Evolutionary conservation across 1,139 yeast species (phyloP).

Genomic region (Sugiyamaella japonica): DNA sequence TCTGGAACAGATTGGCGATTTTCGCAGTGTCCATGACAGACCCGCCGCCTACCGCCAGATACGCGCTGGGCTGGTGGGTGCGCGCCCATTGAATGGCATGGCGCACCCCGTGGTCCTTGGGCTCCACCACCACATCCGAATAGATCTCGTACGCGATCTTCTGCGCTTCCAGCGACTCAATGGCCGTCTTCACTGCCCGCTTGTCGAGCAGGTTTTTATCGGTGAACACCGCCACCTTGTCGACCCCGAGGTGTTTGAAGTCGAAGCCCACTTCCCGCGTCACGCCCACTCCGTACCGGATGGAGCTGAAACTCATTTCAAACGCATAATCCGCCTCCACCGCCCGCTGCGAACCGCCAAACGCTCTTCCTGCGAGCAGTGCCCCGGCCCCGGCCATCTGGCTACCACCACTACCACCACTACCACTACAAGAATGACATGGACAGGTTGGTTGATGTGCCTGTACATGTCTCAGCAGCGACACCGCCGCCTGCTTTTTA

Average conservation of each 20-base stretch:
- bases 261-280: slow-evolving; percentile 45
- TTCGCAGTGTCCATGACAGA: slow-evolving; percentile 47
- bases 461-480: slow-evolving; percentile 36
- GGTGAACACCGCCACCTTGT: slow-evolving; percentile 41
- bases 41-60: slow-evolving; percentile 47
- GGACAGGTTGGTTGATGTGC: slow-evolving; percentile 40
- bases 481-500: slow-evolving; percentile 24
- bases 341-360: slow-evolving; percentile 23
- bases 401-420: slow-evolving; percentile 30
- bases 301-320: slow-evolving; percentile 46
- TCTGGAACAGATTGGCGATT: slow-evolving; percentile 43
- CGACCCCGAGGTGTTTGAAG: slow-evolving; percentile 40
- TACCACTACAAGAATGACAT: slow-evolving; percentile 40
- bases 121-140: slow-evolving; percentile 44
- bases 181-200: slow-evolving; percentile 39
- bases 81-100: slow-evolving; percentile 45
- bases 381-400: slow-evolving; percentile 21
- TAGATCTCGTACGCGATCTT: slow-evolving; percentile 43
- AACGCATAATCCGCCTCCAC: slow-evolving; percentile 42
- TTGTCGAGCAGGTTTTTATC: slow-evolving; percentile 37
- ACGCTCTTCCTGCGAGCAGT: slow-evolving; percentile 23
- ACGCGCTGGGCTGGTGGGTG: slow-evolving; percentile 40
- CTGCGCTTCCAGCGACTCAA: slow-evolving; percentile 40
- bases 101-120: slow-evolving; percentile 43
- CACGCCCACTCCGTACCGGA: slow-evolving; percentile 45